Evolutionary conservation across 768 basidiomycete species (phyloP).

Genomic region (Collybiopsis confluens): DNA sequence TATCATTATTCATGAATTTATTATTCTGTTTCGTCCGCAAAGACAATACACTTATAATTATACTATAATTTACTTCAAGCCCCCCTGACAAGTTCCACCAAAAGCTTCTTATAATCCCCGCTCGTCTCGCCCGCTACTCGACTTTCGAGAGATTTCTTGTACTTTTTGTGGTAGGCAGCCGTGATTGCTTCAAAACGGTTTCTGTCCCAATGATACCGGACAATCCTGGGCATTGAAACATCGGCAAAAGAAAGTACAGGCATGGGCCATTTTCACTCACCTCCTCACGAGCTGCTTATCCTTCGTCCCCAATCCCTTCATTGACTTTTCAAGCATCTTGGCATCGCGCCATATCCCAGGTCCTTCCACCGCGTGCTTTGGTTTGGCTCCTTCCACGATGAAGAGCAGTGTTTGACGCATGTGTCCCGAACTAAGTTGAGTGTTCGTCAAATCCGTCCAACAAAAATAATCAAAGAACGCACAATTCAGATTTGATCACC

Average conservation of each 20-base stretch:
- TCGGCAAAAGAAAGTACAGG: background rate
- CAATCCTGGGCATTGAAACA: background rate
- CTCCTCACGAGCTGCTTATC: slow-evolving; percentile 33
- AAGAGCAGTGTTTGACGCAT: slow-evolving; percentile 28
- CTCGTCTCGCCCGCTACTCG: slow-evolving; percentile 28
- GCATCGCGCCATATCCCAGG: slow-evolving; percentile 27
- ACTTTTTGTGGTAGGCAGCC: slow-evolving; percentile 27
- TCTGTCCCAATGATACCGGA: slow-evolving; percentile 29
- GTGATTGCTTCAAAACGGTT: slow-evolving; percentile 31
- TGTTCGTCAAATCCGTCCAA: background rate
- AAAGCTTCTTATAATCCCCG: slow-evolving; percentile 20
- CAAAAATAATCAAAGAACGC: background rate
- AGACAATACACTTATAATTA: background rate
- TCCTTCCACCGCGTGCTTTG: slow-evolving; percentile 29
- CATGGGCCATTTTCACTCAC: slow-evolving; percentile 18
- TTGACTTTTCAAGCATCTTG: slow-evolving; percentile 28
- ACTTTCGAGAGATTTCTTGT: slow-evolving; percentile 24
- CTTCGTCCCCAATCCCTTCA: slow-evolving; percentile 35
- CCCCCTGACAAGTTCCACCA: slow-evolving; percentile 3
- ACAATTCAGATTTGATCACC: slow-evolving; percentile 14
- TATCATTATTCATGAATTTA: too few relatives aligned
- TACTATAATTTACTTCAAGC: background rate
- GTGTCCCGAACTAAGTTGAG: slow-evolving; percentile 21
- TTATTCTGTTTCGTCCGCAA: too few relatives aligned
- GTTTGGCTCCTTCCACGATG: slow-evolving; percentile 21